Evolutionary conservation across 768 basidiomycete genomes (phyloP).

Genomic region (Gymnopilus dilepis): DNA sequence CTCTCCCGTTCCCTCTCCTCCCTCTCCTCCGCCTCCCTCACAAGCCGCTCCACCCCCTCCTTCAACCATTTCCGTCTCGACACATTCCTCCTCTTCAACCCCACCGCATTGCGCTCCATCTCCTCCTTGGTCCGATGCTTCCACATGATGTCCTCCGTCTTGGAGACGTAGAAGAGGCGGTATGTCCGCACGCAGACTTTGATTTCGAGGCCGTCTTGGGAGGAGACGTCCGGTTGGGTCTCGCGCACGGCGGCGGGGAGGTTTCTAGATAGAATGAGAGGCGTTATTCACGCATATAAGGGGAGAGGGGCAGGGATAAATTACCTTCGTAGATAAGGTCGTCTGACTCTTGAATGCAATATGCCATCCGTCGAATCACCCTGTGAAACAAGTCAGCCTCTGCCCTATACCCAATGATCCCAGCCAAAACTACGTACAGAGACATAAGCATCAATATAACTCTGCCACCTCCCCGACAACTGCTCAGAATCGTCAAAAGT

Average conservation of each 20-base stretch:
- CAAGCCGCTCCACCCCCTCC: not conserved
- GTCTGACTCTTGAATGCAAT: slow-evolving; percentile 46
- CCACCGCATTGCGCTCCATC: slow-evolving; percentile 34
- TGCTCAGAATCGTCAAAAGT: slow-evolving; percentile 79
- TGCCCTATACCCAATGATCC: not conserved
- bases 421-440: slow-evolving; percentile 46
- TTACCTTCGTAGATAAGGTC: slow-evolving; percentile 73
- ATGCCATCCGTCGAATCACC: slow-evolving; percentile 63
- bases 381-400: slow-evolving; percentile 36
- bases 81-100: slow-evolving; percentile 37
- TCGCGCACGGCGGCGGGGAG: slow-evolving; percentile 40
- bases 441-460: slow-evolving; percentile 79
- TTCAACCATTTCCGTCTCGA: slow-evolving; percentile 45
- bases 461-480: slow-evolving; percentile 77
- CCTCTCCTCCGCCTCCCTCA: not conserved
- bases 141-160: slow-evolving; percentile 69
- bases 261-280: slow-evolving; percentile 38
- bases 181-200: slow-evolving; percentile 86
- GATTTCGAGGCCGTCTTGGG: slow-evolving; percentile 73
- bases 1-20: not conserved
- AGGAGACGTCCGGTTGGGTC: slow-evolving; percentile 48
- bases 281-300: not conserved
- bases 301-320: slow-evolving; percentile 19
- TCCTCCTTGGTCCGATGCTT: slow-evolving; percentile 49
- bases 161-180: slow-evolving; percentile 77